Percentiles rank a stretch among this genome's conserved stretches.
Evolutionary conservation across 2,329 filamentous ascomycete species (phyloP).

Genomic region (Lojkania enalia): DNA sequence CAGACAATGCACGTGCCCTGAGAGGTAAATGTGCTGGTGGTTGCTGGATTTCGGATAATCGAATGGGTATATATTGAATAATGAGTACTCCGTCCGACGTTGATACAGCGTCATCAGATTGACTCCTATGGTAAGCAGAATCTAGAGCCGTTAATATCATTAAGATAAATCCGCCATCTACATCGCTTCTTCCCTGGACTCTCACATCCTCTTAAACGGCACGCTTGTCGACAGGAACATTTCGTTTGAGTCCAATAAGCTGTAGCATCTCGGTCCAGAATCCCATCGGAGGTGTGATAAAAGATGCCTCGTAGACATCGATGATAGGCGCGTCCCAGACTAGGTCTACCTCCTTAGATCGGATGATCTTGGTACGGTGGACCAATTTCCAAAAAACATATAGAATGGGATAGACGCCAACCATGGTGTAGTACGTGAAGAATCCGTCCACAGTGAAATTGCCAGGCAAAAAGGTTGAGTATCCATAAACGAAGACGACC

Average conservation of each 20-base stretch:
- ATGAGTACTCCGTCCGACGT: no score
- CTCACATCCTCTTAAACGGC: conserved; percentile 18
- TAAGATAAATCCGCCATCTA: no score
- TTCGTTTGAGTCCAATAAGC: conserved; percentile 36
- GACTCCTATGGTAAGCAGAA: not conserved
- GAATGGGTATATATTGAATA: not conserved
- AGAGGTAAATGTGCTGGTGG: not conserved
- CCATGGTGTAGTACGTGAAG: conserved; percentile 59
- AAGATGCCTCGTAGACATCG: conserved; percentile 46
- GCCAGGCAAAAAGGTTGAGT: conserved; percentile 55
- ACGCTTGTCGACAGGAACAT: conserved; percentile 35
- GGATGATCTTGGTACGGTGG: conserved; percentile 61
- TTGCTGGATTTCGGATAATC: not conserved
- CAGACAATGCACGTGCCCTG: not conserved
- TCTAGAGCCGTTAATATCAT: not conserved
- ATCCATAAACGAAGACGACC: conserved; percentile 58
- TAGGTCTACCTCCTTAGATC: conserved; percentile 55
- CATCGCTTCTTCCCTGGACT: not conserved
- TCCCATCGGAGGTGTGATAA: conserved; percentile 45
- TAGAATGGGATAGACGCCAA: conserved; percentile 55
- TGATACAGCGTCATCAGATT: not conserved
- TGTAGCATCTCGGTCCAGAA: conserved; percentile 45
- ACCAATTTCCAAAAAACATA: conserved; percentile 66
- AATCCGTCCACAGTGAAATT: conserved; percentile 54
- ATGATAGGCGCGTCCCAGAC: conserved; percentile 48